Evolutionary conservation across 805 yeast species (phyloP).

Genomic region (Candida orba): DNA sequence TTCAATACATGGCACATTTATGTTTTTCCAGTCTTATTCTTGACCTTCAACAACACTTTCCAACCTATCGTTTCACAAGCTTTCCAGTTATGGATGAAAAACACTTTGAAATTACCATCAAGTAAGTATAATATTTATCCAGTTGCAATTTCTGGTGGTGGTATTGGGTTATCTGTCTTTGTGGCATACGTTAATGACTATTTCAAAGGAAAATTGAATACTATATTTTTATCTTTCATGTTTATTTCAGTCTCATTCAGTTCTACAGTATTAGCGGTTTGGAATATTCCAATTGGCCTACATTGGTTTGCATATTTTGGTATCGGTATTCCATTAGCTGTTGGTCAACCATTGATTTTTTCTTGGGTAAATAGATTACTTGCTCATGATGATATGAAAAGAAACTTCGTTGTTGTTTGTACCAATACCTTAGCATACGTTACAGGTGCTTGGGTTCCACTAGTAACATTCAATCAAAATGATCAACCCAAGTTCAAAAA

Average conservation of each 20-base stretch:
- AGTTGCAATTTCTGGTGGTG: slow-evolving; percentile 31
- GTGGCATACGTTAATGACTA: slow-evolving; percentile 33
- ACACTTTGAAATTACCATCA: slow-evolving; percentile 27
- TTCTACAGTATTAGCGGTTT: slow-evolving; percentile 36
- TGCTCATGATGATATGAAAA: slow-evolving; percentile 26
- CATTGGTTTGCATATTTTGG: slow-evolving; percentile 46
- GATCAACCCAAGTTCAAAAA: slow-evolving; percentile 31
- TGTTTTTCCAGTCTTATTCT: slow-evolving; percentile 32
- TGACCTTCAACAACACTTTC: slow-evolving; percentile 15
- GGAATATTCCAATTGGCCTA: slow-evolving; percentile 42
- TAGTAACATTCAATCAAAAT: slow-evolving; percentile 32
- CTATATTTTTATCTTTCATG: slow-evolving; percentile 29
- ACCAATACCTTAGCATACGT: slow-evolving; percentile 38
- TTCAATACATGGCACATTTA: slow-evolving; percentile 44
- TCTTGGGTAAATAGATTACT: slow-evolving; percentile 48
- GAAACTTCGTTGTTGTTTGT: slow-evolving; percentile 31
- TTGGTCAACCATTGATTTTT: slow-evolving; percentile 51
- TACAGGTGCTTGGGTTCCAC: slow-evolving; percentile 35
- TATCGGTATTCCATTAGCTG: slow-evolving; percentile 39
- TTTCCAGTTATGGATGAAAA: slow-evolving; percentile 39
- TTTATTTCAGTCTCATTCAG: slow-evolving; percentile 37
- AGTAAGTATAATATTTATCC: slow-evolving; percentile 36
- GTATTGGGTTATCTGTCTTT: slow-evolving; percentile 30
- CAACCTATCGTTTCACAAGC: slow-evolving; percentile 34
- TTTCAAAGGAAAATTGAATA: slow-evolving; percentile 29